Conservation (phyloP, 805 yeast genomes). For the Candida pseudofarinosa region DNA sequence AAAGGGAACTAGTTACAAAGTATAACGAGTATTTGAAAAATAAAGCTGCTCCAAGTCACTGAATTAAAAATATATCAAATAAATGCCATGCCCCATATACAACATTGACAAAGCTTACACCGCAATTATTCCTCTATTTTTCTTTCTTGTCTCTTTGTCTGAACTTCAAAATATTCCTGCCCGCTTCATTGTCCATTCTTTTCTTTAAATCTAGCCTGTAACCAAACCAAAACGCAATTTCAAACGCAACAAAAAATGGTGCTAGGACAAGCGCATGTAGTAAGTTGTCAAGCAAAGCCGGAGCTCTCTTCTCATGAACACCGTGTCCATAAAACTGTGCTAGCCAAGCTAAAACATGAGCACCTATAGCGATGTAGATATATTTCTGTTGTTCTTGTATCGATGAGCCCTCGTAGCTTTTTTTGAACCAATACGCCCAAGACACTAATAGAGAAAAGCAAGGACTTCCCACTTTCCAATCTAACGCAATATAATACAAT, state of each 20-base stretch:
- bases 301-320: conserved; percentile 72
- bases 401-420: conserved; percentile 14
- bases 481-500: conserved; percentile 56
- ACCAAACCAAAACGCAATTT: conserved; percentile 68
- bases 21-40: conserved; percentile 24
- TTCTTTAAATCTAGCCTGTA: conserved; percentile 48
- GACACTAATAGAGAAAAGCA: conserved; percentile 19
- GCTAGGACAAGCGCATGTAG: conserved; percentile 86
- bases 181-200: conserved; percentile 46
- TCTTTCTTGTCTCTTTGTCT: conserved; percentile 12
- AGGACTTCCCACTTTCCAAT: conserved; percentile 39
- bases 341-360: conserved; percentile 65
- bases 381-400: conserved; percentile 15
- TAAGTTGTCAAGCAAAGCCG: conserved; percentile 80
- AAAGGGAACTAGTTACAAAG: conserved; percentile 48
- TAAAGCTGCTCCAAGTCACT: conserved; percentile 1
- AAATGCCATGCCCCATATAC: background rate
- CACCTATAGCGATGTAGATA: conserved; percentile 24
- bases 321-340: conserved; percentile 89
- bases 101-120: background rate
- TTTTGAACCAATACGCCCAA: conserved; percentile 19
- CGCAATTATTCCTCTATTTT: background rate
- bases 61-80: conserved; percentile 1
- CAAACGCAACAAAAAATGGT: conserved; percentile 84
- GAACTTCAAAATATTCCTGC: conserved; percentile 33